Percentiles rank a stretch among this genome's conserved stretches.
Evolutionary conservation across 1,139 yeast species (phyloP).

Genomic region (Starmera stellimalicola): DNA sequence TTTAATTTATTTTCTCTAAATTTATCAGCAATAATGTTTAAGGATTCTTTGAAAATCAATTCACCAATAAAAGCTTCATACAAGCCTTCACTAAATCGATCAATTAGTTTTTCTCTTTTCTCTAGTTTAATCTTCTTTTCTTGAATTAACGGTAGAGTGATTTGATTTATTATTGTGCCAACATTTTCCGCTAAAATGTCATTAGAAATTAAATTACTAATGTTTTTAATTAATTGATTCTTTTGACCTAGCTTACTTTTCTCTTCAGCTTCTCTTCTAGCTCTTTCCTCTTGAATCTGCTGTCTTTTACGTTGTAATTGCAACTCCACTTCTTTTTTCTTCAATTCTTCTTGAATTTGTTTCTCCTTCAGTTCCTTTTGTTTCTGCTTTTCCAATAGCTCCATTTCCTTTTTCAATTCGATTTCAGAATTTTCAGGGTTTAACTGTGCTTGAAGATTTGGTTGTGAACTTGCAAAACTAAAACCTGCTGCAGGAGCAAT

Average conservation of each 20-base stretch:
- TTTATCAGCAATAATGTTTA: constrained; percentile 34
- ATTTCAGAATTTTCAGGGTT: too few relatives aligned
- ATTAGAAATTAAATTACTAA: constrained; percentile 12
- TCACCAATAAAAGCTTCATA: constrained; percentile 55
- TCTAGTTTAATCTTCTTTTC: constrained; percentile 24
- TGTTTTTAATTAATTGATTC: constrained; percentile 8
- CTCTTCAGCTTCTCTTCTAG: constrained; percentile 3
- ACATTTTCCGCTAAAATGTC: constrained; percentile 20
- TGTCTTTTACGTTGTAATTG: constrained; percentile 3
- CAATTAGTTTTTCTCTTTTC: constrained; percentile 26
- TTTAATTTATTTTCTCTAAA: constrained; percentile 23
- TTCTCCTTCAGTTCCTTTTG: constrained; percentile 2
- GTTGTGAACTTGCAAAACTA: too few relatives aligned
- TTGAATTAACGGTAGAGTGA: constrained; percentile 27
- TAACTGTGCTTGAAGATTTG: too few relatives aligned
- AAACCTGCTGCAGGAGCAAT: too few relatives aligned
- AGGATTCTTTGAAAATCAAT: constrained; percentile 31
- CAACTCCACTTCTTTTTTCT: background rate
- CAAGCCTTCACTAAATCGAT: constrained; percentile 36
- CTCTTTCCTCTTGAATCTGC: constrained; percentile 4
- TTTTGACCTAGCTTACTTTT: constrained; percentile 10
- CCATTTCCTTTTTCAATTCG: too few relatives aligned
- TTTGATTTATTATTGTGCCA: constrained; percentile 20
- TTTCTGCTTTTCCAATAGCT: constrained; percentile 1
- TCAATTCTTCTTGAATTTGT: constrained; percentile 4